Evolutionary conservation across 2,329 filamentous ascomycete genomes (phyloP).

Genomic region (Chrysoporthe cubensis): DNA sequence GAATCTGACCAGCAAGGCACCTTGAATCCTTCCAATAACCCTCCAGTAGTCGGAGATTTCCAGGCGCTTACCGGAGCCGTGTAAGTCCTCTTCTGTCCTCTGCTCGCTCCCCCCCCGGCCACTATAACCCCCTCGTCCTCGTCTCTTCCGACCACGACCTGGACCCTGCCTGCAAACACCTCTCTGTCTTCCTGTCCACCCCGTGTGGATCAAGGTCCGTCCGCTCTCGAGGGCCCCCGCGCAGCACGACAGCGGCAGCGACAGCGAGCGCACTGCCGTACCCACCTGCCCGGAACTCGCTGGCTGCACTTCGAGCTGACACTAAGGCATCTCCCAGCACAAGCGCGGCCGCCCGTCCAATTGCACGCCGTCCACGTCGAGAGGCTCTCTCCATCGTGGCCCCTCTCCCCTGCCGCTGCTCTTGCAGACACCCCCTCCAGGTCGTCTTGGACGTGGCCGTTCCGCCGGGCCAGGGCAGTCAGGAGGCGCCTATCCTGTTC

Average conservation of each 20-base stretch:
- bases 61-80: slow-evolving; percentile 12
- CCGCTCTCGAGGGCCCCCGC: neutral
- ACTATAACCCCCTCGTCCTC: neutral
- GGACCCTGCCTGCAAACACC: no score
- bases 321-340: slow-evolving; percentile 30
- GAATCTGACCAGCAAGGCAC: slow-evolving; percentile 5
- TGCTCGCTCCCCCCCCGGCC: neutral
- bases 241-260: neutral
- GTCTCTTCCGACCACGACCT: neutral
- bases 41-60: slow-evolving; percentile 7
- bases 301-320: slow-evolving; percentile 29
- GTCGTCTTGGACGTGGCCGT: slow-evolving; percentile 21
- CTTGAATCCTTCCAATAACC: neutral
- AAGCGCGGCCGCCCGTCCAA: slow-evolving; percentile 24
- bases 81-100: neutral
- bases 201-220: neutral
- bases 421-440: neutral
- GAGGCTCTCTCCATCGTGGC: slow-evolving; percentile 1
- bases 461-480: slow-evolving; percentile 11
- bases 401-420: slow-evolving; percentile 15
- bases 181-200: neutral
- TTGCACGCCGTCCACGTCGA: slow-evolving; percentile 15
- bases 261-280: neutral
- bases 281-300: slow-evolving; percentile 10
- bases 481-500: neutral